Conservation (phyloP, 768 basidiomycete species). For the Macrolepiota dolichaula region DNA sequence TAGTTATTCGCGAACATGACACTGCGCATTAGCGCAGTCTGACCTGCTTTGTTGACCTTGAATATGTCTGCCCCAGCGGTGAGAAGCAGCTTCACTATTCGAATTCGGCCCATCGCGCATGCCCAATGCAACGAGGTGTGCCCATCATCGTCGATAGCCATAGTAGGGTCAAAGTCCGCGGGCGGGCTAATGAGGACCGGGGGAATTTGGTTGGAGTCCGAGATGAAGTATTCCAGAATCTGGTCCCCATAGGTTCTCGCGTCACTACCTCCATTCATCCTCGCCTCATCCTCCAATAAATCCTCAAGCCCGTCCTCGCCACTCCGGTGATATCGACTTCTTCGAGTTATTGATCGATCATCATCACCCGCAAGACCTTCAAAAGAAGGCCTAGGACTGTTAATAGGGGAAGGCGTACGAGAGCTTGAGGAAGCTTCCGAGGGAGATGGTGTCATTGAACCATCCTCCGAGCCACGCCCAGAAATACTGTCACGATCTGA, state of each 20-base stretch:
- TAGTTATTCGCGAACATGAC: slow-evolving; percentile 99
- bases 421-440: slow-evolving; percentile 85
- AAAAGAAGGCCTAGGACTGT: slow-evolving; percentile 48
- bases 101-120: slow-evolving; percentile 96
- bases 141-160: slow-evolving; percentile 96
- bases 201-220: slow-evolving; percentile 91
- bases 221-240: slow-evolving; percentile 98
- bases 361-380: slow-evolving; percentile 37
- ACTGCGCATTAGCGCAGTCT: slow-evolving; percentile 96
- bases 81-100: slow-evolving; percentile 91
- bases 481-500: slow-evolving; percentile 65
- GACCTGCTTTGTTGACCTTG: slow-evolving; percentile 93
- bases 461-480: slow-evolving; percentile 78
- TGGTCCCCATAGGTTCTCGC: slow-evolving; percentile 86
- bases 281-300: slow-evolving; percentile 40
- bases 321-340: slow-evolving; percentile 47
- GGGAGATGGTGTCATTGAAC: slow-evolving; percentile 86
- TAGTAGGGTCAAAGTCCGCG: slow-evolving; percentile 89
- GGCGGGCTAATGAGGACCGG: slow-evolving; percentile 85
- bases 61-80: slow-evolving; percentile 96
- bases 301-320: slow-evolving; percentile 44
- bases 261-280: slow-evolving; percentile 46
- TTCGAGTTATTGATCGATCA: slow-evolving; percentile 32
- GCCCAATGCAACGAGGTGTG: slow-evolving; percentile 99
- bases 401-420: slow-evolving; percentile 90